Evolutionary conservation across 768 basidiomycete genomes (phyloP).

Genomic region (Leccinum arenicola): DNA sequence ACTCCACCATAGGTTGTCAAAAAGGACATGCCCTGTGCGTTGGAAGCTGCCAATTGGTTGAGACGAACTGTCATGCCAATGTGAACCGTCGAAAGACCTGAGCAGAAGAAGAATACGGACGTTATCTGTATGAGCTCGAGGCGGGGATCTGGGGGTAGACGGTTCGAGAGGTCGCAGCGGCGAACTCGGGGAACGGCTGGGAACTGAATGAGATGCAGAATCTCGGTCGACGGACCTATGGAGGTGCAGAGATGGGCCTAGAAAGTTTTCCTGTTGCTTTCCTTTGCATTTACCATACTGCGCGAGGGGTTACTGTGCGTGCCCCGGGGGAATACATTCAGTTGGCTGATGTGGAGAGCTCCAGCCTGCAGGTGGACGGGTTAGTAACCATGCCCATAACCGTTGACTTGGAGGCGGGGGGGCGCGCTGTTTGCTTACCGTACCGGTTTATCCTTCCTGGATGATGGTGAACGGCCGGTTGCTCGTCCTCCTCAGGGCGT

Average conservation of each 20-base stretch:
- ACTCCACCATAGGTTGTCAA: not conserved
- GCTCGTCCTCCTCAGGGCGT: no score
- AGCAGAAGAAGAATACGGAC: slow-evolving; percentile 36
- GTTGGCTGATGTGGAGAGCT: not conserved
- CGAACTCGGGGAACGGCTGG: slow-evolving; percentile 19
- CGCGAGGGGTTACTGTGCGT: not conserved
- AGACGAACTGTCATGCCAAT: slow-evolving; percentile 52
- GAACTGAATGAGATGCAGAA: slow-evolving; percentile 11
- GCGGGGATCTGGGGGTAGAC: slow-evolving; percentile 20
- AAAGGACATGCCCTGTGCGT: slow-evolving; percentile 60
- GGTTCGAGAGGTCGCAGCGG: slow-evolving; percentile 24
- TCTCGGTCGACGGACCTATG: slow-evolving; percentile 21
- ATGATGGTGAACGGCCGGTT: no score
- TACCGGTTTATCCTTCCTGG: no score
- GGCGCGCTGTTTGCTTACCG: no score
- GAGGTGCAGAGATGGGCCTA: slow-evolving; percentile 31
- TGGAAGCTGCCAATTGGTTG: slow-evolving; percentile 75
- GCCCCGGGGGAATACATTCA: not conserved
- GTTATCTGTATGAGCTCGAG: slow-evolving; percentile 45
- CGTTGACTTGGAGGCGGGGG: not conserved
- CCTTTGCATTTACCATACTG: slow-evolving; percentile 29
- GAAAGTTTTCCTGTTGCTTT: slow-evolving; percentile 47
- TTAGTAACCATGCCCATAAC: not conserved
- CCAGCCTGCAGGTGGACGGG: not conserved
- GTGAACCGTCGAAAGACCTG: slow-evolving; percentile 10